Evolutionary conservation across 1,139 yeast genomes (phyloP).

Genomic region (Trichomonascaceae sp.): DNA sequence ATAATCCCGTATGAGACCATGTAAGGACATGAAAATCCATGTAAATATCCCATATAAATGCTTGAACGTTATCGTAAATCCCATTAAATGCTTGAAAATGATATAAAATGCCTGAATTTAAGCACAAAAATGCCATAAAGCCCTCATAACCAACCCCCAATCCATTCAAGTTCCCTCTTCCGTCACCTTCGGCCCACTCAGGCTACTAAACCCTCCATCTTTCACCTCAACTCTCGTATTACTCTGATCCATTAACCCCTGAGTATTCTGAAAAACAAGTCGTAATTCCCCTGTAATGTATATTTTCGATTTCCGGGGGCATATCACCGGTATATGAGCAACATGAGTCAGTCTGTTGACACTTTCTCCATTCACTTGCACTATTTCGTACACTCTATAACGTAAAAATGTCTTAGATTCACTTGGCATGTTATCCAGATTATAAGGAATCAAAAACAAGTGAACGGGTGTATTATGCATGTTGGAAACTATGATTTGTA

Average conservation of each 20-base stretch:
- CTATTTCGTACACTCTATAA: constrained; percentile 26
- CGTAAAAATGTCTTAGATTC: constrained; percentile 32
- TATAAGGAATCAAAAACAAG: constrained; percentile 36
- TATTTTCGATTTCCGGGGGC: constrained; percentile 29
- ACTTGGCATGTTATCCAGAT: constrained; percentile 30
- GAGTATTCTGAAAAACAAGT: constrained; percentile 35
- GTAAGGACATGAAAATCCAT: no score
- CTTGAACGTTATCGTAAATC: no score
- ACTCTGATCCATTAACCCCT: constrained; percentile 3
- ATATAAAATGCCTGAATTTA: no score
- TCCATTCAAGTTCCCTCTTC: neutral
- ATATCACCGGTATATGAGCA: constrained; percentile 31
- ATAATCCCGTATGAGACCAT: no score
- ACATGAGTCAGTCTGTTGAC: constrained; percentile 27
- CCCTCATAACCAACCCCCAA: neutral
- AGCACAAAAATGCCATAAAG: neutral
- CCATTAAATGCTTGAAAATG: no score
- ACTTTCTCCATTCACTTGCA: constrained; percentile 6
- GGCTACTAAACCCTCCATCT: constrained; percentile 12
- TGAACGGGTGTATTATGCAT: constrained; percentile 36
- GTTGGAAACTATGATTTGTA: constrained; percentile 40
- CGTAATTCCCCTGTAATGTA: constrained; percentile 37
- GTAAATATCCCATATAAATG: no score
- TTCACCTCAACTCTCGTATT: constrained; percentile 12
- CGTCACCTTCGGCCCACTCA: neutral